Evolutionary conservation across 1,284 basidiomycete species (phyloP), one percentile per base, ranked within the genome.

Genomic region (Coniferiporia weirii): DNA sequence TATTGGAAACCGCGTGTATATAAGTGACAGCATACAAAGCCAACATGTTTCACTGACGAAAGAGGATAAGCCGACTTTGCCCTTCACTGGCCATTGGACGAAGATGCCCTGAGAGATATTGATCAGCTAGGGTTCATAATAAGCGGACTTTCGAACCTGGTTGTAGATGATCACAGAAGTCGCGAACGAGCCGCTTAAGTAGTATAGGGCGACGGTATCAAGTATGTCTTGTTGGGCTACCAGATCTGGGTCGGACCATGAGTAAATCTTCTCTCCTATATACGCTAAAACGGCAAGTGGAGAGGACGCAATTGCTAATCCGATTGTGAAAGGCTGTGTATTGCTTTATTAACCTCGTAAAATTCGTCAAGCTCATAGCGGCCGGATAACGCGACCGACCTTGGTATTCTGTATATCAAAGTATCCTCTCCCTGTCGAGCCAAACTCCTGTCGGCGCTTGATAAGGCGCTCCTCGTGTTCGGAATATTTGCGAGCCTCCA

Each of bases 111-210:
- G 20, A 22, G 36, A 17, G 13, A 22, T 1, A 43, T 49, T 20
- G 20, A 40, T 45, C 45, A 35, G 17, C 36, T 27, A 10, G 46
- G 15, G 35, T 5, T 6, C 19, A 53, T 50, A 36, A n/a, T 3
- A 10, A 32, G 48, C 36, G 2, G 52, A 20, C n/a, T 27, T 4
- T 13, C 50, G 27, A 17, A 59, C 60, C 58, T 64, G 63, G 34
- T 65, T 59, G 56, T 67, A 67, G 15, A 67, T 66, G 36, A 67
- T 17, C 9, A 67, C 66, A 20, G 64, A 65, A 3, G 65, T 64
- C 17, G 62, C 17, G 53, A 66, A 67, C 34, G 57, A 56, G 43
- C 52, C 55, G 36, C 65, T 65, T 43, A 67, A 61, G 51, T 61
- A 65, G 57, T 67, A 67, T 10, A 67, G 52, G 4, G 65, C 65